A percentile compares a stretch with the other conserved stretches of the same genome.
These are phyloP conservation scores for Aphanoascus verrucosus DNA, from an alignment of 2,329 filamentous ascomycete genomes.

Conservation along the genomic window DNA sequence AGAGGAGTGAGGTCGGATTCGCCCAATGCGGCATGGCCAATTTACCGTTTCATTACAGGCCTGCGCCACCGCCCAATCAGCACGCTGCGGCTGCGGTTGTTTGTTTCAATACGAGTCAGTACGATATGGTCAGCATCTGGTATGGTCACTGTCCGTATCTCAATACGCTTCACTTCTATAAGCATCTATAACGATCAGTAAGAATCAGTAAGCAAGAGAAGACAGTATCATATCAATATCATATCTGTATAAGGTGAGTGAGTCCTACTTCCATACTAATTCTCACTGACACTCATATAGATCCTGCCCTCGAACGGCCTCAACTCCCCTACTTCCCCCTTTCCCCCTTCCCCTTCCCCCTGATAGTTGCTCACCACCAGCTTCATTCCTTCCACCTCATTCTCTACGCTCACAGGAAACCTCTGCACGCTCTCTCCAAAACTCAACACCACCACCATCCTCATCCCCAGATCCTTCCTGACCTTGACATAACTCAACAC, in stretches of 20 bases:
- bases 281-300: neutral
- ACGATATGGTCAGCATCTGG: neutral
- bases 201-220: neutral
- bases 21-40: no score
- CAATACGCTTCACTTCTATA: neutral
- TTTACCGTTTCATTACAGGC: no score
- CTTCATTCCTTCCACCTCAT: neutral
- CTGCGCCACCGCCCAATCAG: neutral
- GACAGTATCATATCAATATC: neutral
- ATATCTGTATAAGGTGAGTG: neutral
- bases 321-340: neutral
- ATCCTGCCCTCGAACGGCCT: neutral
- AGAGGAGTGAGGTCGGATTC: neutral
- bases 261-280: neutral
- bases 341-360: no score
- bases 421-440: slow-evolving; percentile 30
- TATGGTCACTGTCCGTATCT: slow-evolving; percentile 20
- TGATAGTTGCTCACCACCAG: neutral
- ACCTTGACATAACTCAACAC: slow-evolving; percentile 40
- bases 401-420: slow-evolving; percentile 26
- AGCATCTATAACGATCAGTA: neutral
- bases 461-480: slow-evolving; percentile 16
- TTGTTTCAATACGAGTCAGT: neutral
- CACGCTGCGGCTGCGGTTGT: neutral
- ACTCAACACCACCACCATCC: slow-evolving; percentile 29